These are phyloP conservation scores for Emergomyces africanus DNA, from an alignment of 2,329 filamentous ascomycete species.

Conservation along the genomic window DNA sequence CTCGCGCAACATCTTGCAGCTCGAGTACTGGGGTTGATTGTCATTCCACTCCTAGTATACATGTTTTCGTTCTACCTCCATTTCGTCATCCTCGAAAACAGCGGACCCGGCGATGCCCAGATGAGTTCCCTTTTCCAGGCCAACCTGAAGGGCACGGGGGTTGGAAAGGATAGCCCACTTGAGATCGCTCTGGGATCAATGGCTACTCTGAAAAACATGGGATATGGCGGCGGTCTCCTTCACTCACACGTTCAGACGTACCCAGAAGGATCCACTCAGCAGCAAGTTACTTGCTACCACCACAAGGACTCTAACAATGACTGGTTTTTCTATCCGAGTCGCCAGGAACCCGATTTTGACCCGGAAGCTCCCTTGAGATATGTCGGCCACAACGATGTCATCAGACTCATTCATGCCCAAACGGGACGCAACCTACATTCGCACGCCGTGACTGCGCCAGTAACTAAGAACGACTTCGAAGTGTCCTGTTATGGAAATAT, in stretches of 20 bases:
- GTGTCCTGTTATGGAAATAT: constrained; percentile 94
- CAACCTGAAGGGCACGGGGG: constrained; percentile 83
- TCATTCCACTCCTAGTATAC: constrained; percentile 83
- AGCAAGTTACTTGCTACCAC: constrained; percentile 98
- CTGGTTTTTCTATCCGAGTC: constrained; percentile 98
- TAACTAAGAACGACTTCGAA: constrained; percentile 82
- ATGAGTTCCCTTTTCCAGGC: constrained; percentile 99
- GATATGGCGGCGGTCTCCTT: constrained; percentile 89
- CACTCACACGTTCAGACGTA: constrained; percentile 96
- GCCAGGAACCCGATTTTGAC: constrained; percentile 60
- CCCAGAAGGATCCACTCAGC: constrained; percentile 83
- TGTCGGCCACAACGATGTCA: constrained; percentile 60
- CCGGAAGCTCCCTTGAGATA: constrained; percentile 57
- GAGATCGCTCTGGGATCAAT: constrained; percentile 83
- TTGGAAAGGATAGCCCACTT: constrained; percentile 86
- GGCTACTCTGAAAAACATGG: constrained; percentile 97
- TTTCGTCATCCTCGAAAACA: constrained; percentile 86
- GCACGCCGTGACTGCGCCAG: constrained; percentile 74
- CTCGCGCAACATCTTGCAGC: constrained; percentile 68
- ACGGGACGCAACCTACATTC: constrained; percentile 97
- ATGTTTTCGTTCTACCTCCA: constrained; percentile 92
- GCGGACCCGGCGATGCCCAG: constrained; percentile 93
- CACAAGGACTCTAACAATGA: constrained; percentile 99
- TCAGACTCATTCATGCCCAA: constrained; percentile 86
- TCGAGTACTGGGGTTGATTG: constrained; percentile 73